These are phyloP conservation scores for Diutina siamensis DNA, from an alignment of 1,139 yeast species.

Conservation along the genomic window DNA sequence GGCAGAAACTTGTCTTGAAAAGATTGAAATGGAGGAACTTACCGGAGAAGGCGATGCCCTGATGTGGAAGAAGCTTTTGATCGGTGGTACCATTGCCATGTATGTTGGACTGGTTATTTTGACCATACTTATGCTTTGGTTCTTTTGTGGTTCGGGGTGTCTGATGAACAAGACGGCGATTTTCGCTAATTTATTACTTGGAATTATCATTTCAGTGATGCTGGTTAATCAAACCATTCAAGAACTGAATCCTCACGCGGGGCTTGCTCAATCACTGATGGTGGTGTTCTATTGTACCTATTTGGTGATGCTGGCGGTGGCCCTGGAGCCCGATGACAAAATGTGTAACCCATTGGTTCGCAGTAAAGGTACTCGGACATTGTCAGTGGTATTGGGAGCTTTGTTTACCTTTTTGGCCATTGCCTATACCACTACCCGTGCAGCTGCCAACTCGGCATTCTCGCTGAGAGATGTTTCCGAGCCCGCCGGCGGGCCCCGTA, in stretches of 20 bases:
- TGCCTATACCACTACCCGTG: constrained; percentile 94
- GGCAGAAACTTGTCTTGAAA: constrained; percentile 93
- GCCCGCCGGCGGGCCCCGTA: constrained; percentile 10
- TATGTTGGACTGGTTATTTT: constrained; percentile 61
- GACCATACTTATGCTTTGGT: constrained; percentile 69
- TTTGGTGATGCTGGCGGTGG: constrained; percentile 83
- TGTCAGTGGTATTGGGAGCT: constrained; percentile 83
- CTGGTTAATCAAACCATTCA: constrained; percentile 80
- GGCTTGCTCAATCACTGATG: constrained; percentile 94
- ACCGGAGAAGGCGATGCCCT: constrained; percentile 33
- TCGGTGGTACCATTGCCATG: constrained; percentile 84
- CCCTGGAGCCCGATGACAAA: constrained; percentile 92
- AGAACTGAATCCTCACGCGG: constrained; percentile 90
- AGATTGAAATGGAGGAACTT: constrained; percentile 80
- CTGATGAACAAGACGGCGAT: constrained; percentile 86
- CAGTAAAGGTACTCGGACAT: constrained; percentile 82
- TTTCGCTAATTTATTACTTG: constrained; percentile 57
- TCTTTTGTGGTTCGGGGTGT: constrained; percentile 80
- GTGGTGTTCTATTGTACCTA: constrained; percentile 91
- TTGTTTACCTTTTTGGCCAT: constrained; percentile 88
- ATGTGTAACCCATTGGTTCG: constrained; percentile 85
- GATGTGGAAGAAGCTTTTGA: constrained; percentile 71
- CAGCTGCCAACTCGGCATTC: constrained; percentile 65
- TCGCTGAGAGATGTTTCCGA: constrained; percentile 23
- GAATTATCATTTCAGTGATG: constrained; percentile 51